Conservation (phyloP, 371 early-diverging fungal genomes). For the Rhizopus microsporus region DNA sequence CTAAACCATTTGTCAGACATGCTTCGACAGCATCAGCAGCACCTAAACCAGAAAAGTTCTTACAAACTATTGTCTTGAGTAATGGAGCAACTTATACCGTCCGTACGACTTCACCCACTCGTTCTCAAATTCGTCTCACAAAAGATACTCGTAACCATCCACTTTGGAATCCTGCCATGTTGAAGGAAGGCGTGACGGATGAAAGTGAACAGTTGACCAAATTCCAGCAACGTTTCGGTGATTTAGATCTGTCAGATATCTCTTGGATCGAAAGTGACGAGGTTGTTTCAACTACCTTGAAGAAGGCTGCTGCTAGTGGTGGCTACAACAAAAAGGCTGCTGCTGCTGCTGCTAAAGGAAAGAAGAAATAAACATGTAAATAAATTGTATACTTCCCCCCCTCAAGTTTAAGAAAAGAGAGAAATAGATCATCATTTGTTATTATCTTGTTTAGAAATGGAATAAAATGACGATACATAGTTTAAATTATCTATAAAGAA, state of each 20-base stretch:
- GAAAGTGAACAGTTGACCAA: constrained; percentile 73
- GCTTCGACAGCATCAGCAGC: constrained; percentile 13
- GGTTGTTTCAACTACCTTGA: constrained; percentile 45
- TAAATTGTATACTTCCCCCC: too few relatives aligned
- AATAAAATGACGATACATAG: too few relatives aligned
- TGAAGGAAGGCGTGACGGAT: constrained; percentile 57
- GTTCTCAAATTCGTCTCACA: constrained; percentile 78
- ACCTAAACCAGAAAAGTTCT: constrained; percentile 69
- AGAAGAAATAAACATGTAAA: constrained; percentile 32
- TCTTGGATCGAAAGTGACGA: constrained; percentile 52
- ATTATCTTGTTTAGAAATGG: too few relatives aligned
- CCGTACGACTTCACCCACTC: constrained; percentile 82
- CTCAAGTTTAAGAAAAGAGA: too few relatives aligned
- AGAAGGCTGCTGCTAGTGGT: constrained; percentile 46
- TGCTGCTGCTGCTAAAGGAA: constrained; percentile 29
- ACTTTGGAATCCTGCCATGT: constrained; percentile 86
- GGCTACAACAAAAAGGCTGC: constrained; percentile 32
- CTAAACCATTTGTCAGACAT: constrained; percentile 6
- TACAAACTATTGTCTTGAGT: constrained; percentile 83
- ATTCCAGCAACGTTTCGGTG: constrained; percentile 78
- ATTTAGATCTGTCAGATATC: constrained; percentile 57
- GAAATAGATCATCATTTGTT: too few relatives aligned
- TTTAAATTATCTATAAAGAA: too few relatives aligned
- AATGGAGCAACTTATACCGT: constrained; percentile 88
- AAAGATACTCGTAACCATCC: constrained; percentile 92